phyloP scores from a whole-genome alignment of 805 yeast genomes.

The Phaffomyces antillensis region DNA sequence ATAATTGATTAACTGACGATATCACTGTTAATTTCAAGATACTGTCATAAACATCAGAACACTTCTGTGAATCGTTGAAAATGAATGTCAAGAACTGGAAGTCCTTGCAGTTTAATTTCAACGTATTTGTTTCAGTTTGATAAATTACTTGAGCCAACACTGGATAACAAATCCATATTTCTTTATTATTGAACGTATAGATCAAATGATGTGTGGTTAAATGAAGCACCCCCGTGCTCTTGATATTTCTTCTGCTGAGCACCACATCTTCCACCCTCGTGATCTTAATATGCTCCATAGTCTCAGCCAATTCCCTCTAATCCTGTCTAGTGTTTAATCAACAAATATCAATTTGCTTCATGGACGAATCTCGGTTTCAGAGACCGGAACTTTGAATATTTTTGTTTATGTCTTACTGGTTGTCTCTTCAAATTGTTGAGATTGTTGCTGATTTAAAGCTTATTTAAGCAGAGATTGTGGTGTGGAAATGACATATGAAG shows the following conservation, averaged over 20 bases:
- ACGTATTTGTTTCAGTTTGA: constrained; percentile 34
- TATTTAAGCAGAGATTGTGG: not conserved
- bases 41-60: constrained; percentile 67
- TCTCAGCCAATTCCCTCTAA: not conserved
- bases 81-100: constrained; percentile 77
- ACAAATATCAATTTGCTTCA: not conserved
- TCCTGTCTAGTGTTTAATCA: not conserved
- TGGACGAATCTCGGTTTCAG: not conserved
- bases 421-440: not conserved
- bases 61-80: constrained; percentile 49
- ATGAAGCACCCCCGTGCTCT: constrained; percentile 54
- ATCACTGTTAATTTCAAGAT: constrained; percentile 59
- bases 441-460: too few species aligned
- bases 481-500: not conserved
- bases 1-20: constrained; percentile 47
- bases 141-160: constrained; percentile 48
- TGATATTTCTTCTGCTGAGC: constrained; percentile 50
- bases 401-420: not conserved
- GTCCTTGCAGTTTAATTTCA: constrained; percentile 76
- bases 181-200: constrained; percentile 44
- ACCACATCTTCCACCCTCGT: constrained; percentile 41
- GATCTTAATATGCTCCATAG: constrained; percentile 21
- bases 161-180: constrained; percentile 91
- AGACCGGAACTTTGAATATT: not conserved
- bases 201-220: constrained; percentile 72